A percentile compares a stretch with the other conserved stretches of the same genome.
Evolutionary conservation across 169 alveolate genomes (phyloP).

Genomic region (Cystoisospora suis): DNA sequence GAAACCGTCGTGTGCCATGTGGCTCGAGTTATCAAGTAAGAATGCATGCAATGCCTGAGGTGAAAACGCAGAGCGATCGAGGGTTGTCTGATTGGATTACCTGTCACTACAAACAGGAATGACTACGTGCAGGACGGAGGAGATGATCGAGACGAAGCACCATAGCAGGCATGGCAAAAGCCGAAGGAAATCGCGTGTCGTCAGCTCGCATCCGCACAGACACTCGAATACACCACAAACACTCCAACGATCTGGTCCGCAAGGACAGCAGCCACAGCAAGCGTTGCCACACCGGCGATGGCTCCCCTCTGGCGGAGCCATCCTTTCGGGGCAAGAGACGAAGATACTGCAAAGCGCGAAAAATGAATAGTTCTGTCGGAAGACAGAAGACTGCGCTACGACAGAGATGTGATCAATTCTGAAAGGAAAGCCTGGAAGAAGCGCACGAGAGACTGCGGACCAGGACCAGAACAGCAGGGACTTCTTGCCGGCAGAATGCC

Average conservation of each 20-base stretch:
- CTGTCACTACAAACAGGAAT: not conserved
- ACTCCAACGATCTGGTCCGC: not conserved
- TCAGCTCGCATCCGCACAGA: slow-evolving; percentile 1
- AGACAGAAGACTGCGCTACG: no score
- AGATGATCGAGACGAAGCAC: slow-evolving; percentile 3
- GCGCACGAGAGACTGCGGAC: no score
- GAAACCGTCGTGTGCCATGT: not conserved
- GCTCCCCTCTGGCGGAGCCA: not conserved
- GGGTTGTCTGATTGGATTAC: not conserved
- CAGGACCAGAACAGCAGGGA: no score
- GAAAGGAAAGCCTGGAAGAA: no score
- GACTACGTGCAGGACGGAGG: slow-evolving; percentile 29
- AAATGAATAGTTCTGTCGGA: no score
- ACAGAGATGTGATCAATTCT: no score
- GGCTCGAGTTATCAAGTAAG: not conserved
- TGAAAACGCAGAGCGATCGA: not conserved
- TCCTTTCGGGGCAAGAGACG: no score
- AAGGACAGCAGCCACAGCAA: not conserved
- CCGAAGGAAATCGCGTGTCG: not conserved
- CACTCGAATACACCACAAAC: not conserved
- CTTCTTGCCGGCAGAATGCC: no score
- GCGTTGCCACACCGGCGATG: not conserved
- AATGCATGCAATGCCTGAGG: not conserved
- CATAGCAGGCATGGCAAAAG: slow-evolving; percentile 18
- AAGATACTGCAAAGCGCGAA: no score